phyloP scores from a whole-genome alignment of 2,329 filamentous ascomycete genomes.

The Anthostomella pinea region DNA sequence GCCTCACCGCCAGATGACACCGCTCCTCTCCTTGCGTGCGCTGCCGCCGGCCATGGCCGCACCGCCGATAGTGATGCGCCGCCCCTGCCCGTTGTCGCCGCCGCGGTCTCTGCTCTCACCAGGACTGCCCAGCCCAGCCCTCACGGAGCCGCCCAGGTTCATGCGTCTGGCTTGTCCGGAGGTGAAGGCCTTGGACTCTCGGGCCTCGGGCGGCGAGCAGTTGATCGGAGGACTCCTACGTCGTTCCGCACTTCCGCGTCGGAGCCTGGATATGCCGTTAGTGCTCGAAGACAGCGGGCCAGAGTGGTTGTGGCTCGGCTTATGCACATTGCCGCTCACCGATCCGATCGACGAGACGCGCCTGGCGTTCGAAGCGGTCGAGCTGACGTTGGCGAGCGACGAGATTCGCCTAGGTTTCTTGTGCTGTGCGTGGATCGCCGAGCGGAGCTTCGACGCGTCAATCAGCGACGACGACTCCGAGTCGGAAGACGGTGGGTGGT shows the following conservation, averaged over 20 bases:
- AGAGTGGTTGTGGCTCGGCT: conserved; percentile 34
- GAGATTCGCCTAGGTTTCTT: conserved; percentile 45
- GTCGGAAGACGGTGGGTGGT: conserved; percentile 49
- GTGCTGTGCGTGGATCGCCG: conserved; percentile 51
- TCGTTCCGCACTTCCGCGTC: conserved; percentile 49
- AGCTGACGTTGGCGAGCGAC: conserved; percentile 30
- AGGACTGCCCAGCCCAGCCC: conserved; percentile 18
- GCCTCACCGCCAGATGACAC: conserved; percentile 25
- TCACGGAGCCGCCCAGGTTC: conserved; percentile 42
- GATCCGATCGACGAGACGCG: conserved; percentile 47
- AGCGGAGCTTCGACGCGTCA: conserved; percentile 54
- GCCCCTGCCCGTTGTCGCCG: conserved; percentile 26
- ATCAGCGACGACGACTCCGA: conserved; percentile 47
- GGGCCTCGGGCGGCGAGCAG: conserved; percentile 46
- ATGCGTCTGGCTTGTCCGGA: conserved; percentile 56
- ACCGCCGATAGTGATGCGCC: conserved; percentile 44
- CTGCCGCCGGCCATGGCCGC: conserved; percentile 26
- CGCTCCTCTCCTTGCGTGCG: conserved; percentile 16
- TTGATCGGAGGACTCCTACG: conserved; percentile 52
- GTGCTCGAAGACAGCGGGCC: conserved; percentile 46
- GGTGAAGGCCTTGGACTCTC: conserved; percentile 42
- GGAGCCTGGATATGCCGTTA: conserved; percentile 55
- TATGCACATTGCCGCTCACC: conserved; percentile 31
- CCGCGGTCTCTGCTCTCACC: conserved; percentile 15
- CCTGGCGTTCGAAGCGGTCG: conserved; percentile 31